Evolutionary conservation across 768 basidiomycete genomes (phyloP).

Genomic region (Russula abietina): DNA sequence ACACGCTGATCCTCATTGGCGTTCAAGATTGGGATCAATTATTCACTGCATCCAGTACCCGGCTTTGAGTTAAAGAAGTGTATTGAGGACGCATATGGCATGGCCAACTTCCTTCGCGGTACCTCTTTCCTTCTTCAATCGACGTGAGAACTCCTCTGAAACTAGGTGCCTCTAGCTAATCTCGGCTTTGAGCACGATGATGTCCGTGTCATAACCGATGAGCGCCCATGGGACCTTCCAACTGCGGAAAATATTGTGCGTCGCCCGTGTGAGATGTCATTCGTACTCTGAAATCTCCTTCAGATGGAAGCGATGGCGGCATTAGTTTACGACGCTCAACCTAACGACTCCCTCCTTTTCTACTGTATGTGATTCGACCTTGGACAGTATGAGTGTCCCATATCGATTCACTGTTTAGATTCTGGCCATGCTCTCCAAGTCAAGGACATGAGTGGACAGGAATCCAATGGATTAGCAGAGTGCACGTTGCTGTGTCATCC

Average conservation of each 20-base stretch:
- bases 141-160: neutral
- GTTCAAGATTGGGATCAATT: slow-evolving; percentile 9
- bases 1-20: neutral
- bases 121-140: neutral
- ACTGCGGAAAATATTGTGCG: slow-evolving; percentile 3
- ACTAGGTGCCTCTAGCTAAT: neutral
- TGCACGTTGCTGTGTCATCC: neutral
- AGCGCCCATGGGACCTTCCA: neutral
- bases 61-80: neutral
- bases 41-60: neutral
- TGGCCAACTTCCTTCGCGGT: slow-evolving; percentile 10
- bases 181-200: neutral
- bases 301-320: neutral
- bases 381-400: neutral
- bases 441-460: neutral
- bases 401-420: neutral
- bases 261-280: neutral
- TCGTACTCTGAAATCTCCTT: neutral
- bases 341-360: neutral
- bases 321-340: neutral
- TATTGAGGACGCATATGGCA: neutral
- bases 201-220: neutral
- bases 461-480: neutral
- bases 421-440: slow-evolving; percentile 4
- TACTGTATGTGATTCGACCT: neutral